These are phyloP conservation scores for Benincasa hispida DNA, from an alignment of 306 rosid genomes.

Conservation along the genomic window DNA sequence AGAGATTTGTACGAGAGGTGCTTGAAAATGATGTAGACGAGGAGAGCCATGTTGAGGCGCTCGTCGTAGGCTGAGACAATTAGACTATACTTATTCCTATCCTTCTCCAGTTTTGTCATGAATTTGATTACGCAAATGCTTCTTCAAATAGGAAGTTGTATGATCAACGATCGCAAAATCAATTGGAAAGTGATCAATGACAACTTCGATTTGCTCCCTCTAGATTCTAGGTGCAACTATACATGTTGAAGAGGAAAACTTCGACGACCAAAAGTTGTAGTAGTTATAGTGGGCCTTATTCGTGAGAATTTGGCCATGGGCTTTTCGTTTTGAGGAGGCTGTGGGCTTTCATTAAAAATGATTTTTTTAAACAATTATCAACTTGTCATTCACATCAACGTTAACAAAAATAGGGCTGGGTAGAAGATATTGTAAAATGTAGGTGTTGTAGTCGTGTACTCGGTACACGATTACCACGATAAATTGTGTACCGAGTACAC, in stretches of 20 bases:
- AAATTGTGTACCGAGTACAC: too few species aligned
- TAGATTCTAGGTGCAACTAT: not conserved
- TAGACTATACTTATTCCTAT: conserved; percentile 64
- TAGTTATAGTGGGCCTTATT: not conserved
- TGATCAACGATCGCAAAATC: not conserved
- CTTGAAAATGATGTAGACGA: conserved; percentile 83
- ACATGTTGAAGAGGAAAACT: not conserved
- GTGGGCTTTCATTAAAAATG: not conserved
- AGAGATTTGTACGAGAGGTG: conserved; percentile 40
- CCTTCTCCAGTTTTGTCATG: conserved; percentile 14
- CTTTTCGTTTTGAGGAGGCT: not conserved
- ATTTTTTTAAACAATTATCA: too few species aligned
- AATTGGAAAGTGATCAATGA: not conserved
- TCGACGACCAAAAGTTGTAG: not conserved
- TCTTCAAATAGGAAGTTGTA: not conserved
- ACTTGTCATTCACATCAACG: too few species aligned
- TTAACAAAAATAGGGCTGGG: too few species aligned
- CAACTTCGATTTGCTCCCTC: not conserved
- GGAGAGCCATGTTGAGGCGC: conserved; percentile 77
- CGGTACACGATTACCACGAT: too few species aligned
- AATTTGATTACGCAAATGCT: not conserved
- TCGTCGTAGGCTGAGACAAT: conserved; percentile 89
- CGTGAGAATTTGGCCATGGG: not conserved
- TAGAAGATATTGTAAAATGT: too few species aligned
- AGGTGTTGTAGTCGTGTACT: too few species aligned